These are phyloP conservation scores for Kwoniella botswanensis DNA, from an alignment of 768 basidiomycete genomes.

Conservation along the genomic window DNA sequence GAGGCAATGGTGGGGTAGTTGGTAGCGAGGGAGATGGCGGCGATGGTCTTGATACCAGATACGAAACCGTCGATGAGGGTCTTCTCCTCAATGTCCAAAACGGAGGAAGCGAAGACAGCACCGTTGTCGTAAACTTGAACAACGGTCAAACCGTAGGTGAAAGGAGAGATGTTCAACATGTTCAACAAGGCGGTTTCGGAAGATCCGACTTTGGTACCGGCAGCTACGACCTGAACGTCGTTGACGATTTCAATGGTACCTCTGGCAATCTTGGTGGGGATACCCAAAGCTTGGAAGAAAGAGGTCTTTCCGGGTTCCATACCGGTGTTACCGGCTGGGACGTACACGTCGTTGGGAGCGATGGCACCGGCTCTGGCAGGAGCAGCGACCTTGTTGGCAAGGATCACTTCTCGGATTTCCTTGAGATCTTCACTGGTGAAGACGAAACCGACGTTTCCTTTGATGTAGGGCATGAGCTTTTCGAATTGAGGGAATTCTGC, in stretches of 20 bases:
- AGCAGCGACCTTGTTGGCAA: slow-evolving; percentile 96
- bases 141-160: slow-evolving; percentile 99
- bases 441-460: slow-evolving; percentile 98
- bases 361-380: slow-evolving; percentile 98
- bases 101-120: slow-evolving; percentile 83
- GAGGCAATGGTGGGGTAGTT: slow-evolving; percentile 96
- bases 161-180: slow-evolving; percentile 99
- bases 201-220: slow-evolving; percentile 89
- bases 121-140: slow-evolving; percentile 95
- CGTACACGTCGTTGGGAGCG: slow-evolving; percentile 87
- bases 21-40: slow-evolving; percentile 91
- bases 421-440: slow-evolving; percentile 92
- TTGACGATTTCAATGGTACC: slow-evolving; percentile 99
- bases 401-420: slow-evolving; percentile 89
- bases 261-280: slow-evolving; percentile 99
- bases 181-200: slow-evolving; percentile 98
- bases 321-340: slow-evolving; percentile 96
- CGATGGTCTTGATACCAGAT: slow-evolving; percentile 91
- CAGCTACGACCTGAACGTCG: slow-evolving; percentile 92
- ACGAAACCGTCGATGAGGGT: slow-evolving; percentile 91
- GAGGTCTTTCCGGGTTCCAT: slow-evolving; percentile 99
- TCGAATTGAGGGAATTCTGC: slow-evolving; percentile 91
- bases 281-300: slow-evolving; percentile 99
- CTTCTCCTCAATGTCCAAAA: slow-evolving; percentile 90
- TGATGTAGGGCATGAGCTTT: slow-evolving; percentile 92